Percentiles rank a stretch among this genome's conserved stretches.
Conservation (phyloP, 2,329 filamentous ascomycete species). For the Hymenoscyphus albidus region DNA sequence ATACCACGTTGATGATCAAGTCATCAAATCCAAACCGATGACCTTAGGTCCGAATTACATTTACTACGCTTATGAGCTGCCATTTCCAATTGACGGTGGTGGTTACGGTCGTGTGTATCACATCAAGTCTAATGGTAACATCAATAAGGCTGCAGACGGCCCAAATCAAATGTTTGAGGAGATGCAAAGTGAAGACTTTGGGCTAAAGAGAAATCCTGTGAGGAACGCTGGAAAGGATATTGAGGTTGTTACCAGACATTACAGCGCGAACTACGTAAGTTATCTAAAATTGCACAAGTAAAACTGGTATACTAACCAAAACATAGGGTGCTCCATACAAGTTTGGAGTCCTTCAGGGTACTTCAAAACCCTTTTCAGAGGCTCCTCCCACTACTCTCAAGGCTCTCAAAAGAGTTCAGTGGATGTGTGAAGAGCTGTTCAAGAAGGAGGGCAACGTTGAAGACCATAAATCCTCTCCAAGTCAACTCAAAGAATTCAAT, state of each 20-base stretch:
- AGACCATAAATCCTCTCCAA: constrained; percentile 22
- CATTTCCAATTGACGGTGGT: constrained; percentile 9
- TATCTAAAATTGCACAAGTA: not conserved
- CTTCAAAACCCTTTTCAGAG: constrained; percentile 41
- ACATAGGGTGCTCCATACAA: constrained; percentile 61
- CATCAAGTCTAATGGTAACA: constrained; percentile 50
- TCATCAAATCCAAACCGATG: not conserved
- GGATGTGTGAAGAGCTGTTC: constrained; percentile 47
- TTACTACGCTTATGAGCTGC: constrained; percentile 23
- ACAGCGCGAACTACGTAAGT: constrained; percentile 49
- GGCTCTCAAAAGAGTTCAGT: constrained; percentile 50
- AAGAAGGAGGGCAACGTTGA: constrained; percentile 24
- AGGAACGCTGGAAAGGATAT: constrained; percentile 35
- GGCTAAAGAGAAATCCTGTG: constrained; percentile 45
- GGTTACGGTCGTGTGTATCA: constrained; percentile 45
- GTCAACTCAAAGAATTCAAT: constrained; percentile 46
- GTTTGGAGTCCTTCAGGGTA: constrained; percentile 52
- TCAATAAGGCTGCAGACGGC: constrained; percentile 50
- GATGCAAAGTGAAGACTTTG: constrained; percentile 44
- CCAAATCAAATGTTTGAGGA: constrained; percentile 57
- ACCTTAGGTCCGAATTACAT: constrained; percentile 27
- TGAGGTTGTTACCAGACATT: constrained; percentile 50
- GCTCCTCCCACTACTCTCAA: constrained; percentile 47
- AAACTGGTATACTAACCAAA: constrained; percentile 9
- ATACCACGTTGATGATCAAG: not conserved